Evolutionary conservation across 805 yeast genomes (phyloP), one percentile per base, ranked within the genome.

Genomic region (Metschnikowia drakensbergensis): DNA sequence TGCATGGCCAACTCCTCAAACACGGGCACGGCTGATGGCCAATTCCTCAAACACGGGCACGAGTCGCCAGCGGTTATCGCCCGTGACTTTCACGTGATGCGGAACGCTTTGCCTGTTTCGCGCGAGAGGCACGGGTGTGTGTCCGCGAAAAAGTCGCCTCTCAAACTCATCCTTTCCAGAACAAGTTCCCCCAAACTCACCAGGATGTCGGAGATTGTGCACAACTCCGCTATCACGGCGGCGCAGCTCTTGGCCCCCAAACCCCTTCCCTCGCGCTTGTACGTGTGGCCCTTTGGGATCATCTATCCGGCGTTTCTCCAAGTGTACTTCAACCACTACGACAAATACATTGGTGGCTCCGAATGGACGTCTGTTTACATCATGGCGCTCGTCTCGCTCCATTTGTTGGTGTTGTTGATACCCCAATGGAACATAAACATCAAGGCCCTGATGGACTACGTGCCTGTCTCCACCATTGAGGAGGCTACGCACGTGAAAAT

Each of bases 331-430:
- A 69, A 71, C 51, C 80, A 83, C 49, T 92, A 92, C 66, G 98
- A 92, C 49, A 73, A 69, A 49, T 88, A 88, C 63, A 86, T 92
- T 60, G 86, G 79, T 39, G 97, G 97, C 26, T 78, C 85, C 40
- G 99, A 92, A 69, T 94, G 99, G 98, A 94, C 98, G 0, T 88
- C 88, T 65, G 94, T 92, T 33, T 91, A 81, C 61, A 72, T 89
- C 25, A 85, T 95, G 51, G 66, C 90, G 5, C 74, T 91, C 45
- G 65, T 85, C 33, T 81, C 96, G 2, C 52, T 86, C 50, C 95
- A 92, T 63, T 71, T 83, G 38, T 72, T 92, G 63, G 72, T 92
- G 49, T 78, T 90, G 84, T 79, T 92, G 65, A 80, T 89, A 80
- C 97, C 98, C n/a, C 85, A 86, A 60, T 92, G 99, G 99, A 89